Evolutionary conservation across 768 basidiomycete genomes (phyloP), one percentile per base, ranked within the genome.

Genomic region (Lentinula aciculospora): DNA sequence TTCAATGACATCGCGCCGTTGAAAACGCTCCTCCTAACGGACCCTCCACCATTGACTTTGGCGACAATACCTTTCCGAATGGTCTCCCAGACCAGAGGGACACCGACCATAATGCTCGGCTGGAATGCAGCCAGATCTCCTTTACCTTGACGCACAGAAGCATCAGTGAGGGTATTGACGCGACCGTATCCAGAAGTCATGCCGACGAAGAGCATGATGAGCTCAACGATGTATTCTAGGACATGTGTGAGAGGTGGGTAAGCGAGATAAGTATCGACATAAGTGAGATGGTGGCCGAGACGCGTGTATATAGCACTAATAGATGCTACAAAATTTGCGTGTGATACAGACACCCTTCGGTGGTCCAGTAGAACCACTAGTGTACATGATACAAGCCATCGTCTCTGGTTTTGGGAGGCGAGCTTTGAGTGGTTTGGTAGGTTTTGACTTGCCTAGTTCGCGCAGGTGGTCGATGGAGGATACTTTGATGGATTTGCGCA

Each of bases 31-130:
- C 86, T 88, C 77, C 82, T 90, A 64, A 93, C 15, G 0, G 72
- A 40, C 8, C 92, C 87, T 1, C 85, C 73, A 3, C 81, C 66
- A 58, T 92, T 82, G 54, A 98, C 86, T 71, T 94, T 93, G 59
- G 78, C 69, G 9, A 94, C 66, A 67, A 99, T 95, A 31, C 94
- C 94, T 76, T 99, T 99, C 59, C 95, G 86, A 63, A 98, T 98
- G 56, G 84, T 87, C 72, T 99, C 96, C 94, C 94, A 99, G 0
- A 98, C 90, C 2, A 94, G 92, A 1, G 96, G 96, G 1, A 98
- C 96, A 53, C 94, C 96, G 53, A 92, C 83, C 82, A 98, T 86
- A 72, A 97, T 86, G n/a, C 85, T 80, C 5, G 96, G 96, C 42
- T 78, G 74, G 77, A 97, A 90, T 12, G 85, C 79, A 53, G 78